Evolutionary conservation across 768 basidiomycete species (phyloP).

Genomic region (Lyophyllum atratum): DNA sequence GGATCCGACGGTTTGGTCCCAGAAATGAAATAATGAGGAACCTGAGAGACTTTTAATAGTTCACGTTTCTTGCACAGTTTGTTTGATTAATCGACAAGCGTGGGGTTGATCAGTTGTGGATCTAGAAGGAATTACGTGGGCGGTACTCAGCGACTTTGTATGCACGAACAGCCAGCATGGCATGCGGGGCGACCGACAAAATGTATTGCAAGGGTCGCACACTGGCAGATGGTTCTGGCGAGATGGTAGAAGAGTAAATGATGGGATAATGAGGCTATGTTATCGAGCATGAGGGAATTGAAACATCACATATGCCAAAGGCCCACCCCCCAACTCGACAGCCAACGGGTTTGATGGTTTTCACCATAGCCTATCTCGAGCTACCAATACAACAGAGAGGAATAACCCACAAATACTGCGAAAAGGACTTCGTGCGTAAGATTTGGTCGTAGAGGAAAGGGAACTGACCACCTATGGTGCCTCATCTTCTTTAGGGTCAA

Average conservation of each 20-base stretch:
- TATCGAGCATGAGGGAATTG: slow-evolving; percentile 23
- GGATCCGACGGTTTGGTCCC: not conserved
- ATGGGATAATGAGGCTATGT: slow-evolving; percentile 30
- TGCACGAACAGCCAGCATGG: slow-evolving; percentile 6
- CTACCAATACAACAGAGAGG: slow-evolving; percentile 19
- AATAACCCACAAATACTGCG: slow-evolving; percentile 1
- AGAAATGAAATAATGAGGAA: not conserved
- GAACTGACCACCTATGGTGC: slow-evolving; percentile 21
- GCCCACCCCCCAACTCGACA: slow-evolving; percentile 5
- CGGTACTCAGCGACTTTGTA: slow-evolving; percentile 25
- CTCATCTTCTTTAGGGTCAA: slow-evolving; percentile 51
- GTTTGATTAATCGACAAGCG: not conserved
- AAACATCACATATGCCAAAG: slow-evolving; percentile 33
- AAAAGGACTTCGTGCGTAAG: not conserved
- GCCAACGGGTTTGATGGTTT: slow-evolving; percentile 14
- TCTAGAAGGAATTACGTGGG: slow-evolving; percentile 13
- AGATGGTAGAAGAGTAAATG: slow-evolving; percentile 15
- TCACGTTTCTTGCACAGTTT: not conserved
- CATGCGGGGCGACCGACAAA: slow-evolving; percentile 1
- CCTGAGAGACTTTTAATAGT: not conserved
- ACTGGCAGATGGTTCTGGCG: slow-evolving; percentile 17
- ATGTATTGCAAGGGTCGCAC: slow-evolving; percentile 4
- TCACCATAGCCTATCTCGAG: not conserved
- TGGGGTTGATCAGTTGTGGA: slow-evolving; percentile 10
- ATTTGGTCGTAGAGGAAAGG: not conserved